Percentiles rank a stretch among this genome's conserved stretches.
Conservation (phyloP, 352 stramenopile genomes). For the Pythium plurisporium region DNA sequence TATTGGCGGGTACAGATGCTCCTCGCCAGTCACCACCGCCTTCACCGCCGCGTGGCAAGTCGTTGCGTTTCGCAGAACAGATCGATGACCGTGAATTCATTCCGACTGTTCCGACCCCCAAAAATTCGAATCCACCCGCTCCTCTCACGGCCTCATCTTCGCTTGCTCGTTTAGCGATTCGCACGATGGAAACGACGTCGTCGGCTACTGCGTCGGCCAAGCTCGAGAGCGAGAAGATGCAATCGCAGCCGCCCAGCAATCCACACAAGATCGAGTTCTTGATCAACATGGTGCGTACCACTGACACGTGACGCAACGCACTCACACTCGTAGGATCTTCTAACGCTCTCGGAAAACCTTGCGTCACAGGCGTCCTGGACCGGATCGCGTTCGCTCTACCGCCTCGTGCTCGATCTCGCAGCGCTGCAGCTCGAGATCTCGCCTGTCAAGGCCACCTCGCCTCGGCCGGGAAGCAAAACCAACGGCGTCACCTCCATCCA, state of each 20-base stretch:
- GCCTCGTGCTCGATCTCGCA: conserved; percentile 28
- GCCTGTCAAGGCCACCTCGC: conserved; percentile 28
- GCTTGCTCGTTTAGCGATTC: conserved; percentile 14
- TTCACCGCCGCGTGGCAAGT: background rate
- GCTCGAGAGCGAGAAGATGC: conserved; percentile 7
- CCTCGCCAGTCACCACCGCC: background rate
- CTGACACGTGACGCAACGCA: no score
- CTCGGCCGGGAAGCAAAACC: conserved; percentile 25
- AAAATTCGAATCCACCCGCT: no score
- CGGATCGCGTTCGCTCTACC: conserved; percentile 33
- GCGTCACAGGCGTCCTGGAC: conserved; percentile 36
- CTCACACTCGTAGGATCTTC: no score
- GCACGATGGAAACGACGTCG: conserved; percentile 5
- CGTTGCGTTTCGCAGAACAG: no score
- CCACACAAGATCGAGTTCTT: conserved; percentile 25
- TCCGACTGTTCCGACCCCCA: background rate
- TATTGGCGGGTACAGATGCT: background rate
- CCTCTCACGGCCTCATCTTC: background rate
- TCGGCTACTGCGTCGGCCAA: conserved; percentile 1
- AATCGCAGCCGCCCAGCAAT: background rate
- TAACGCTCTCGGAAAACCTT: background rate
- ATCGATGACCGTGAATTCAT: no score
- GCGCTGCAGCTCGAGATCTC: conserved; percentile 24
- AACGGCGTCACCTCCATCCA: conserved; percentile 9
- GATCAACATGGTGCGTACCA: conserved; percentile 52